Conservation (phyloP, 148 eudicot genomes). For the Fagopyrum tataricum region DNA sequence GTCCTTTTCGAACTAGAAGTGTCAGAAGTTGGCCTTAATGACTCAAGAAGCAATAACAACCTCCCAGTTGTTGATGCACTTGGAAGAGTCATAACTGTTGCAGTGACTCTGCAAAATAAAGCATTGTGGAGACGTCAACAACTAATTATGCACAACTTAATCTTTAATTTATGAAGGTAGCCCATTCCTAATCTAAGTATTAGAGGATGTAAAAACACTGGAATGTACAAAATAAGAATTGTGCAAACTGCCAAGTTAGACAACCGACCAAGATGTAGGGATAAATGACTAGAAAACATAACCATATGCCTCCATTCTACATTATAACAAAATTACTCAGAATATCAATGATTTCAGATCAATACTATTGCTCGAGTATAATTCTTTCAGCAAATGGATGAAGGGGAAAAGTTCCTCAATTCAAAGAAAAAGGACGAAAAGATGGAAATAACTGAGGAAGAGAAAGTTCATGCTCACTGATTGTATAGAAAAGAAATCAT, state of each 20-base stretch:
- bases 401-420: neutral
- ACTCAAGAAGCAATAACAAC: conserved; percentile 68
- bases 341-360: neutral
- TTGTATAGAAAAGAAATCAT: neutral
- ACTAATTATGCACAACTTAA: neutral
- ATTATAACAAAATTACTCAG: neutral
- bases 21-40: conserved; percentile 43
- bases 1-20: conserved; percentile 70
- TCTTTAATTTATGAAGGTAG: too few relatives aligned
- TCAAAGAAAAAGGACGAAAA: neutral
- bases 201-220: neutral
- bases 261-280: neutral
- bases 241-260: neutral
- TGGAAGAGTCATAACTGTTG: conserved; percentile 76
- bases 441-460: neutral
- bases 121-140: neutral
- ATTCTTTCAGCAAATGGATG: neutral
- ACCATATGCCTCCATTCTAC: neutral
- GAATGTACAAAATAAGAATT: neutral
- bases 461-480: neutral
- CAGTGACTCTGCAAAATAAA: conserved; percentile 43
- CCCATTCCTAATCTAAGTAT: neutral
- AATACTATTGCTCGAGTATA: neutral
- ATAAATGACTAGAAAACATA: neutral
- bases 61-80: conserved; percentile 63